Evolutionary conservation across 495 filamentous ascomycete genomes (phyloP), one percentile per base, ranked within the genome.

Genomic region (Hyaloscypha hepaticicola): DNA sequence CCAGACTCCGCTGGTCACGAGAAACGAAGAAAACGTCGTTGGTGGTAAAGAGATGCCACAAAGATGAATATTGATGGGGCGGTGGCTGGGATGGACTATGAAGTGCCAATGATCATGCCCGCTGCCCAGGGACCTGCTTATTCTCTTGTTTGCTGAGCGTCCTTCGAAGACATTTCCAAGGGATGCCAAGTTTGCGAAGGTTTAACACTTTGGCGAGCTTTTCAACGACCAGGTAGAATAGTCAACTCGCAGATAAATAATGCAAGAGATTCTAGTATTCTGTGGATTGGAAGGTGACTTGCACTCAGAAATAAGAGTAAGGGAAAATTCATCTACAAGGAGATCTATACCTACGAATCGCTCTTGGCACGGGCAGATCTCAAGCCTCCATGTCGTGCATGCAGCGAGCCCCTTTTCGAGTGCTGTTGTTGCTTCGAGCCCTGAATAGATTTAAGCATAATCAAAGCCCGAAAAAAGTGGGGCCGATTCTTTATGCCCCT

Each of bases 231-330:
- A 57, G 57, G 51, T 62, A 68, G 21, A 60, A 24, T 71, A 71
- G 66, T 66, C 66, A 64, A 50, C 66, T 57, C 66, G 60, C 66
- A 66, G 66, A 68, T 67, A 61, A 61, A 68, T 63, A 71, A 71
- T 68, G 60, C 66, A 61, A 68, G 63, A 71, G 63, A 66, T 68
- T 66, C 51, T 61, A 59, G 31, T 33, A 52, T 2, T 38, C 28
- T 19, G 16, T 50, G 48, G 8, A 50, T 16, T n/a, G 48, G n/a
- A 19, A 50, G 19, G 16, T 50, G 48, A 19, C 48, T 50, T 33
- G 7, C 12, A 12, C 6, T 33, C n/a, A n/a, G n/a, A n/a, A n/a
- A n/a, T n/a, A n/a, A n/a, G n/a, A n/a, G n/a, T n/a, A n/a, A n/a
- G n/a, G n/a, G n/a, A n/a, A n/a, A n/a, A n/a, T n/a, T n/a, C n/a